Evolutionary conservation across 2,329 filamentous ascomycete species (phyloP).

Genomic region (Cladosporium halotolerans): DNA sequence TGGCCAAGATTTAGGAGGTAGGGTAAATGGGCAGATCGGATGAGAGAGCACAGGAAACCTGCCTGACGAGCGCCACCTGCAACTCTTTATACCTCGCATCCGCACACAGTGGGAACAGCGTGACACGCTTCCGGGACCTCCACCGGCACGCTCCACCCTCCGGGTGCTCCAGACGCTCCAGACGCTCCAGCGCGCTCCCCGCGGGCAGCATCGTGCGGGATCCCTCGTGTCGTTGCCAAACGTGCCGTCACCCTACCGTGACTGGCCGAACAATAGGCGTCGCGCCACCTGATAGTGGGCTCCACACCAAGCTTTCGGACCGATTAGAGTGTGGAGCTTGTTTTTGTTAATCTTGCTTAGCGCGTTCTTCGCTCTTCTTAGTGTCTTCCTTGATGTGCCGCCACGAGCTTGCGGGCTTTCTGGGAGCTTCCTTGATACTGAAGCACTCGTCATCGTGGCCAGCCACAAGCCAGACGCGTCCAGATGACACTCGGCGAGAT

Average conservation of each 20-base stretch:
- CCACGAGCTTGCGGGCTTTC: background rate
- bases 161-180: slow-evolving; percentile 11
- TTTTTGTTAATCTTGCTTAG: slow-evolving; percentile 1
- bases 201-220: slow-evolving; percentile 8
- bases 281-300: slow-evolving; percentile 3
- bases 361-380: slow-evolving; percentile 10
- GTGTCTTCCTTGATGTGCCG: slow-evolving; percentile 8
- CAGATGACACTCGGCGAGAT: too few species aligned
- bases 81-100: slow-evolving; percentile 7
- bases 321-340: slow-evolving; percentile 12
- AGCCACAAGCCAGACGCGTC: too few species aligned
- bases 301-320: slow-evolving; percentile 11
- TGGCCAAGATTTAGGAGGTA: background rate
- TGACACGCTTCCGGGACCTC: slow-evolving; percentile 10
- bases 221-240: slow-evolving; percentile 6
- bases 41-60: background rate
- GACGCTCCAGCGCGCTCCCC: slow-evolving; percentile 9
- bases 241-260: slow-evolving; percentile 5
- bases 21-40: too few species aligned
- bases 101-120: background rate
- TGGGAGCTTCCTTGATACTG: background rate
- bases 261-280: slow-evolving; percentile 1
- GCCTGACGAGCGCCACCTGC: background rate
- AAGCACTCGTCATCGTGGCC: too few species aligned
- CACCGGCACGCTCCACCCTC: slow-evolving; percentile 8